Evolutionary conservation across 2,329 filamentous ascomycete species (phyloP), one percentile per base, ranked within the genome.

Genomic region (Zalaria obscura): DNA sequence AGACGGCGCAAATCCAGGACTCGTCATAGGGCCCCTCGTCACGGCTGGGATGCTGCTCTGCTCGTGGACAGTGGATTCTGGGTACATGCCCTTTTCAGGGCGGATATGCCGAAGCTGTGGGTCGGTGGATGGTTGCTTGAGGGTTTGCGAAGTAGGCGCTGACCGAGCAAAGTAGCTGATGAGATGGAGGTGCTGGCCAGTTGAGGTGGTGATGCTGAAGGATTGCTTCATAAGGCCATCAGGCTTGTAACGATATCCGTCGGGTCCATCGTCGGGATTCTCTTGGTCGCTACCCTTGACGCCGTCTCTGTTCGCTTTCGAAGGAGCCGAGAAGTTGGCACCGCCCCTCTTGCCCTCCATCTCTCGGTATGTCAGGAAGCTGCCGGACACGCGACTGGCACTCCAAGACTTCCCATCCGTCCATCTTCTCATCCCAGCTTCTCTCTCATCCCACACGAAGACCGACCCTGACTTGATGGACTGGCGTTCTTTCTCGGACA

Each of bases 341-440:
- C 85, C 85, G 41, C 88, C 88, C 47, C 91, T 76, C 70, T 96
- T 96, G 61, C 91, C 91, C 63, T 98, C 91, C 91, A 98, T 98
- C 59, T 98, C 91, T 33, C 91, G 75, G 58, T 98, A 98, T 5
- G 91, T 96, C 45, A 98, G 65, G 60, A 98, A 98, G 66, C 91
- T 96, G 40, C 91, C 91, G 0, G 89, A 96, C 1, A 98, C 91
- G 47, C 91, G 78, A 65, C 89, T 96, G 29, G 91, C 91, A 57
- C 89, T 96, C 91, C 91, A 98, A 31, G 89, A 96, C 62, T 98
- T 98, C 43, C 91, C 91, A 54, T 98, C 91, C 0, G 91, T 98
- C 91, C 91, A 98, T 62, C 91, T 73, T 55, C 91, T 76, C 91
- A 98, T 98, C 50, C 91, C 91, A 7, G 91, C 91, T 68, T 98